Evolutionary conservation across 2,329 filamentous ascomycete genomes (phyloP), one percentile per base, ranked within the genome.

Genomic region (Acephala macrosclerotiorum): DNA sequence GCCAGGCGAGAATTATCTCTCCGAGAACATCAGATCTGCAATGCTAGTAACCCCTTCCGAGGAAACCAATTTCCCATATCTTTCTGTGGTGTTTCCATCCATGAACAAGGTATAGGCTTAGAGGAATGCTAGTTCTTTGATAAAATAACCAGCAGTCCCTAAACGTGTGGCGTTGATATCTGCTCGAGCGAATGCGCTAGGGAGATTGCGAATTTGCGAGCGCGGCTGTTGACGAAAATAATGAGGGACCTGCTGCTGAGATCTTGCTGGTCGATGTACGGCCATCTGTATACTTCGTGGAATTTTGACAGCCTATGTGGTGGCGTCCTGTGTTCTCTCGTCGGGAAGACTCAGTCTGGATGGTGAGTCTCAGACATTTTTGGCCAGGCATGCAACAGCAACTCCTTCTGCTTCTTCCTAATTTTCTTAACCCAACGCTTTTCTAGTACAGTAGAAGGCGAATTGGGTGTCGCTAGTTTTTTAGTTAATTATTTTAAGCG

Each of bases 181-280:
- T 0, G 79, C 77, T 0, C 70, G 75, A 0, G 82, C 82, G 66
- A 89, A 89, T 0, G 71, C 66, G 11, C 77, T 73, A 0, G 85
- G 85, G 0, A 71, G 67, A 61, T 85, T 71, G 0, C 82, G 80
- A 5, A 78, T n/a, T n/a, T n/a, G n/a, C n/a, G n/a, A n/a, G n/a
- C 85, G 3, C 86, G 79, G 0, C 84, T 73, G 63, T 86, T 84
- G 16, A 89, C 72, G 22, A 89, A 76, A 5, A 89, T 72, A 0
- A 79, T 77, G 11, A 89, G 69, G 0, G 75, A 66, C 56, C 80
- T 83, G 0, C 79, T 71, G 0, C 71, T 60, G 0, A 89, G 76
- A 68, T 89, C 86, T 60, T 89, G 83, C 49, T 84, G 78, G 68
- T 89, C 89, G 72, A 89, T 82, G 47, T 82, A 78, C 0, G 86